Evolutionary conservation across 1,139 yeast genomes (phyloP), one percentile per base, ranked within the genome.

Genomic region (Debaryomyces robertsiae): DNA sequence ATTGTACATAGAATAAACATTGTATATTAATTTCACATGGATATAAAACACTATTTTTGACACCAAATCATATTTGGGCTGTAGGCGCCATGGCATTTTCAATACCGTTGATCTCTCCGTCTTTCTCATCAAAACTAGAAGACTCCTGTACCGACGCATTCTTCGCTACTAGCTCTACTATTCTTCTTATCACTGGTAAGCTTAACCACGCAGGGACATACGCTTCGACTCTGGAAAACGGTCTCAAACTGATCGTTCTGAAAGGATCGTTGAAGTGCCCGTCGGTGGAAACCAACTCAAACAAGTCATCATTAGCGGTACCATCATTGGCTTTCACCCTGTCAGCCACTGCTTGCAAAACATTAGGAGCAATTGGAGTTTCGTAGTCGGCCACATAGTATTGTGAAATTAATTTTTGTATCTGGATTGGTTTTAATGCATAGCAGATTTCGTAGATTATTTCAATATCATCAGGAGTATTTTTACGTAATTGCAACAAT

Each of bases 141-240:
- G 61, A 49, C 44, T 71, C 78, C 55, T 69, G 77, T 23, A 59
- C 77, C 32, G 74, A 63, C 14, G 91, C 94, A 58, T 84, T 84
- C 65, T 81, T 82, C 7, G 97, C 93, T 27, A 93, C 95, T 54
- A 93, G 74, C 60, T 90, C 97, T 31, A 91, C 89, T 40, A 93
- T 82, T 62, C 94, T 77, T 69, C 95, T 85, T 36, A 94, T 83
- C 29, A 81, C 84, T 33, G 98, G 98, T 50, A 90, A 80, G 50
- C 85, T 88, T 65, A 91, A 73, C 89, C 95, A 87, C 2, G 95
- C 94, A 30, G 99, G 99, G 46, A 94, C 95, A 58, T 91, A 93
- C 2, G 97, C 95, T 66, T 93, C 98, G 38, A 94, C 91, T 58
- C 90, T 79, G 43, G 88, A 81, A 63, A 93, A 83, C 41, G 89